Base-by-base conservation (phyloP, 768 basidiomycete species). In the Pisolithus orientalis region DNA sequence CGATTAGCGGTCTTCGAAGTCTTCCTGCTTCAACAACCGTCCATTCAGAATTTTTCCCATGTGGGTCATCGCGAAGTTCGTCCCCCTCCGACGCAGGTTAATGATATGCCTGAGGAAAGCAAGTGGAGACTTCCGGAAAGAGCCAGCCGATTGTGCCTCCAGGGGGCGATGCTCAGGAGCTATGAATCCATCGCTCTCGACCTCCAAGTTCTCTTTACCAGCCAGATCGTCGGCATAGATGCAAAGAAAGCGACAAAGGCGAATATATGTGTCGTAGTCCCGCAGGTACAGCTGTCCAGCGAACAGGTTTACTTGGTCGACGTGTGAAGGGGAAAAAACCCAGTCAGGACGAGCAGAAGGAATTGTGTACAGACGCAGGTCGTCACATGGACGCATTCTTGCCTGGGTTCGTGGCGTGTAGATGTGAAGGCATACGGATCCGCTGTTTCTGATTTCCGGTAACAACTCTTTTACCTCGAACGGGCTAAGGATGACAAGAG, bases 241-340 rank as follows among this genome's bases (percentile, higher is more conserved):
- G 4, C 75, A 70, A 29, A 79, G 59, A 47, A 71, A 62, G 21
- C 60, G 54, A 53, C 76, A 76, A 14, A 73, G 31, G 2, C 51
- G 57, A 31, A 53, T 54, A 47, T 77, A 78, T 1, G 68, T 58
- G 11, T 52, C 53, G 27, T 66, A 59, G 24, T 70, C 59, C 9
- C 59, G 60, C 34, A 76, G 50, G 49, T 72, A 79, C 3, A 79
- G 65, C 50, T 79, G 75, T 3, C 75, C 77, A 13, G 75, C 73
- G 55, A 72, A 76, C 29, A 77, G 54, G 38, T 72, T 75, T 31
- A 79, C 61, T 43, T 76, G 73, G 27, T 47, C 49, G 25, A 65
- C 65, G 6, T 61, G 49, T 8, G 51, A 37, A 2, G 47, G 38
- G 1, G 53, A 43, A 0, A 60, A 52, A 7, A 47, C 47, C 58